Conservation (phyloP, 2,329 filamentous ascomycete genomes). For the Colletotrichum filicis region DNA sequence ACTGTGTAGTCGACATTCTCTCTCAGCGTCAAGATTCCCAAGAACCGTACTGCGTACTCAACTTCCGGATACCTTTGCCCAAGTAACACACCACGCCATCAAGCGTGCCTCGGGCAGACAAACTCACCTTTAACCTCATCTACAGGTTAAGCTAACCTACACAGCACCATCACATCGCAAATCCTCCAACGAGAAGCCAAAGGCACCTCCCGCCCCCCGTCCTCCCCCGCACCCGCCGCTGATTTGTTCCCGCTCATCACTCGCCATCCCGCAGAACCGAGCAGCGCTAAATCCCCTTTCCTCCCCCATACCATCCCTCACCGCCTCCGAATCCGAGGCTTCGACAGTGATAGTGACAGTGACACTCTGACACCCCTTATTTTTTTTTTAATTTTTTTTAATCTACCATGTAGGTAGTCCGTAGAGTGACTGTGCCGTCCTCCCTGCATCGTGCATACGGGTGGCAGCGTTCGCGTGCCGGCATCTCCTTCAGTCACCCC, state of each 20-base stretch:
- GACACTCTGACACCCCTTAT: not conserved
- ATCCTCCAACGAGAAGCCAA: not conserved
- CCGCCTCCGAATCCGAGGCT: conserved; percentile 11
- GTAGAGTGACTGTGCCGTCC: not conserved
- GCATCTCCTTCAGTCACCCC: not conserved
- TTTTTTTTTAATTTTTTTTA: not conserved
- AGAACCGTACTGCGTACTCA: not conserved
- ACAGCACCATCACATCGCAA: not conserved
- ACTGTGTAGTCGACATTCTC: not conserved
- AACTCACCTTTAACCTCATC: not conserved
- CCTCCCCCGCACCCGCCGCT: conserved; percentile 9
- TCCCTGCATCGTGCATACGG: conserved; percentile 32
- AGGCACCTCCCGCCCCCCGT: conserved; percentile 7
- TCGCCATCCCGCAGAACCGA: conserved; percentile 19
- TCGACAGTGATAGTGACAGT: not conserved
- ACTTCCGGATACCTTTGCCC: too few species aligned
- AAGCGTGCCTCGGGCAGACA: not conserved
- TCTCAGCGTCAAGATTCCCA: not conserved
- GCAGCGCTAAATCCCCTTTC: conserved; percentile 10
- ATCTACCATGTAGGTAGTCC: too few species aligned
- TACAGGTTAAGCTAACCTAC: too few species aligned
- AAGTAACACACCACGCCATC: not conserved
- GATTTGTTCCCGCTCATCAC: conserved; percentile 24
- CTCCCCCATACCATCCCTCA: not conserved
- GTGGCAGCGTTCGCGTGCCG: conserved; percentile 6